These are phyloP conservation scores for Fragosphaeria purpurea DNA, from an alignment of 2,329 filamentous ascomycete genomes.

Conservation along the genomic window DNA sequence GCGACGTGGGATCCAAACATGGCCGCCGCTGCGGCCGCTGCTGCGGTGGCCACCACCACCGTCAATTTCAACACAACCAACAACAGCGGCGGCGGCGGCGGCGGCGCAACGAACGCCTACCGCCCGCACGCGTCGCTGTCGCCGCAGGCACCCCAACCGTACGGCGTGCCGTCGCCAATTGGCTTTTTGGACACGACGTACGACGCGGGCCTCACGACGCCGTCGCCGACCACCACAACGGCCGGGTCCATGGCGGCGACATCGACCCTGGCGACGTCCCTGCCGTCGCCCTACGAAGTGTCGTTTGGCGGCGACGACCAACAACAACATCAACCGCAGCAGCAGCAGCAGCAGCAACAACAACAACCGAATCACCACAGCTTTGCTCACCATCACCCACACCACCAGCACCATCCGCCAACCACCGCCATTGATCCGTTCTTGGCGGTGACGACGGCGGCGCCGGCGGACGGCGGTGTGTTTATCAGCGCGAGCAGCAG, in stretches of 20 bases:
- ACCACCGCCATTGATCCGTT: conserved; percentile 16
- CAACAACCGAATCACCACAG: conserved; percentile 23
- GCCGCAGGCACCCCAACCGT: conserved; percentile 6
- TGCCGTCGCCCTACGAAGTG: background rate
- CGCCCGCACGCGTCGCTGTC: conserved; percentile 10
- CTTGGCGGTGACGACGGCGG: conserved; percentile 13
- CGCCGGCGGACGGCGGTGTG: background rate
- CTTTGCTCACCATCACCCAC: conserved; percentile 16
- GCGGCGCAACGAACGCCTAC: conserved; percentile 1
- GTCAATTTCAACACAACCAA: too few species aligned
- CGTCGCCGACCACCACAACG: conserved; percentile 44
- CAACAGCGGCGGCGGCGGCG: background rate
- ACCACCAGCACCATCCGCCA: conserved; percentile 11
- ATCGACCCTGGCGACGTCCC: background rate
- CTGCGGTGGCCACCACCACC: background rate
- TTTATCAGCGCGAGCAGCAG: background rate
- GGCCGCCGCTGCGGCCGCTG: conserved; percentile 19
- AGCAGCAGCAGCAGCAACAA: conserved; percentile 6
- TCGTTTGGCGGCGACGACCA: conserved; percentile 1
- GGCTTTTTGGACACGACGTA: conserved; percentile 38
- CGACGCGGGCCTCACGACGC: conserved; percentile 43
- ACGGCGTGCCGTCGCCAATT: conserved; percentile 13
- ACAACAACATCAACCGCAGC: conserved; percentile 2
- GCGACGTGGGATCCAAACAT: conserved; percentile 19
- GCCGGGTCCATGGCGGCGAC: conserved; percentile 29